phyloP scores from a whole-genome alignment of 23 red algal species.

The Chondrus crispus region DNA sequence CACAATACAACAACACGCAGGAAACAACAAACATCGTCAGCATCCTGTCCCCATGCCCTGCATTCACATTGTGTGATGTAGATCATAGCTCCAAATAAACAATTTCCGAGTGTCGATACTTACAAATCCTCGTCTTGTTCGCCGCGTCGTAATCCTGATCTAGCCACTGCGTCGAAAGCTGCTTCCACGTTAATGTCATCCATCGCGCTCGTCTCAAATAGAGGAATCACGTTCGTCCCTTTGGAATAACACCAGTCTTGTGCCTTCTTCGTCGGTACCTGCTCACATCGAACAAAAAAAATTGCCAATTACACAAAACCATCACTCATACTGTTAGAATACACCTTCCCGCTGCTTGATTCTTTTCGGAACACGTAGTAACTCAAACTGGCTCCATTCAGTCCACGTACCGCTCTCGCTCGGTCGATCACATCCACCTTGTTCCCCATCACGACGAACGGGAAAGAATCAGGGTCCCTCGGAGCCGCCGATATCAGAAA shows the following conservation, averaged over 20 bases:
- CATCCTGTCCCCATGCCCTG: background rate
- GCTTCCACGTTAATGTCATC: constrained; percentile 92
- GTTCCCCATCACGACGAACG: constrained; percentile 97
- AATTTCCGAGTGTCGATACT: background rate
- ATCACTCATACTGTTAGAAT: background rate
- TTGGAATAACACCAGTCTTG: constrained; percentile 83
- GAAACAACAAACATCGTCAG: background rate
- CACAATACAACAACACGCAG: background rate
- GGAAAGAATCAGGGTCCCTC: constrained; percentile 85
- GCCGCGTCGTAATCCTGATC: constrained; percentile 68
- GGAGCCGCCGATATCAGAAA: constrained; percentile 84
- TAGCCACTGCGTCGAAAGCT: constrained; percentile 84
- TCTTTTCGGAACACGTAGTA: background rate
- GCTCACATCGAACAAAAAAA: background rate
- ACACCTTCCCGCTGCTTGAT: background rate
- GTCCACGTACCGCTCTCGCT: constrained; percentile 41
- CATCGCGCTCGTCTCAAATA: constrained; percentile 95
- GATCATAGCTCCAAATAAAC: background rate
- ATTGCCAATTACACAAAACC: background rate
- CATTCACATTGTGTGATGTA: background rate
- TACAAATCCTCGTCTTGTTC: constrained; percentile 90
- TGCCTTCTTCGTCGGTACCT: constrained; percentile 73
- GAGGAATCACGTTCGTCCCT: constrained; percentile 56
- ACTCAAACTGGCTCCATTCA: background rate
- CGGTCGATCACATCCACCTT: constrained; percentile 82